Percentiles rank a stretch among this genome's conserved stretches.
Conservation (phyloP, 352 stramenopile species). For the Phytophthora ramorum region DNA sequence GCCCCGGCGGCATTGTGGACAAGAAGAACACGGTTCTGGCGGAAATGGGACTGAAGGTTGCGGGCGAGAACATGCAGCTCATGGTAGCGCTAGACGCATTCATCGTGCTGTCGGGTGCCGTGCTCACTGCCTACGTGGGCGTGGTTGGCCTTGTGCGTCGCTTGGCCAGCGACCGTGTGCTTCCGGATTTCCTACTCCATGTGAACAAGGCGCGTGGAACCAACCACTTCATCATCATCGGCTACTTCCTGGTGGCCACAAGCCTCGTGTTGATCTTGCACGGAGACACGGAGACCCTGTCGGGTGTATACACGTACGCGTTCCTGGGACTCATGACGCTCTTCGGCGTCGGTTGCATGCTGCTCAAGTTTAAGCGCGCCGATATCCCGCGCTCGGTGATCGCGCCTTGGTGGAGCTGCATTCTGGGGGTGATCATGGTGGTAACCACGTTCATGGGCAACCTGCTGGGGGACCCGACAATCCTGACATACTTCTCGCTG, state of each 20-base stretch:
- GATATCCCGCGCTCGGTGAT: constrained; percentile 88
- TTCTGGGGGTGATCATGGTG: constrained; percentile 85
- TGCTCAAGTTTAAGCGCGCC: constrained; percentile 96
- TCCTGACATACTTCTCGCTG: constrained; percentile 90
- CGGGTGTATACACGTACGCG: constrained; percentile 95
- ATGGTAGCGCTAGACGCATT: constrained; percentile 93
- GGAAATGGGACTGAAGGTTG: constrained; percentile 89
- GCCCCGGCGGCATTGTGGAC: constrained; percentile 72
- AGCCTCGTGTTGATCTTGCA: constrained; percentile 92
- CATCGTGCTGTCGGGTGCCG: constrained; percentile 93
- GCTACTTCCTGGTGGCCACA: constrained; percentile 90
- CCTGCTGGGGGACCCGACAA: constrained; percentile 83
- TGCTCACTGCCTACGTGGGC: constrained; percentile 94
- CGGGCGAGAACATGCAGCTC: constrained; percentile 76
- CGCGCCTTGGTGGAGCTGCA: constrained; percentile 89
- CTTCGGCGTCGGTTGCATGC: constrained; percentile 93
- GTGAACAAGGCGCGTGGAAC: constrained; percentile 88
- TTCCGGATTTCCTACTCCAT: constrained; percentile 81
- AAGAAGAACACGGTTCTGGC: constrained; percentile 92
- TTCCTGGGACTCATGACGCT: constrained; percentile 96
- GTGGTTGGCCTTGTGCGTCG: constrained; percentile 92
- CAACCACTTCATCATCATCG: constrained; percentile 94
- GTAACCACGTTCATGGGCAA: constrained; percentile 87
- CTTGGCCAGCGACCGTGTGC: constrained; percentile 91
- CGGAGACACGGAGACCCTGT: constrained; percentile 92